Evolutionary conservation across 345 rosid genomes (phyloP).

Genomic region (Hibiscus tridactylites): DNA sequence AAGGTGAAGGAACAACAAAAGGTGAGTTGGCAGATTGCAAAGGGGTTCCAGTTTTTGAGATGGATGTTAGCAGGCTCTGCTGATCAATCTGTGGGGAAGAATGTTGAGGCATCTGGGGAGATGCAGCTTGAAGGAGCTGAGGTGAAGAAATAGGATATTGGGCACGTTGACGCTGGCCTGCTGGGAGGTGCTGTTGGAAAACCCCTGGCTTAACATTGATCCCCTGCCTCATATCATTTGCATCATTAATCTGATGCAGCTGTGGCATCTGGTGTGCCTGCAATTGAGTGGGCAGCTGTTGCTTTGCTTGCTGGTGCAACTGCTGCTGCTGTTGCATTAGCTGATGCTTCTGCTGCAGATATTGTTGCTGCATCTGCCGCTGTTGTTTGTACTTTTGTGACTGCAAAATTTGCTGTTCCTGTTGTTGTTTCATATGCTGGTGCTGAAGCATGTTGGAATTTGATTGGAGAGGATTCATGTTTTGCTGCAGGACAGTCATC

Average conservation of each 20-base stretch:
- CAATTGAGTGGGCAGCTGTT: constrained; percentile 56
- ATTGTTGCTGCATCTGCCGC: constrained; percentile 55
- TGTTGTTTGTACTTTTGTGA: constrained; percentile 58
- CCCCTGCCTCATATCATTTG: constrained; percentile 62
- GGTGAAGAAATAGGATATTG: constrained; percentile 71
- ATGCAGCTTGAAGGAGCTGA: constrained; percentile 61
- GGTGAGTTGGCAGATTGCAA: constrained; percentile 80
- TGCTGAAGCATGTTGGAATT: constrained; percentile 69
- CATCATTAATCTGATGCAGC: constrained; percentile 64
- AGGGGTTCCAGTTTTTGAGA: constrained; percentile 70
- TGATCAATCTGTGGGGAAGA: constrained; percentile 95
- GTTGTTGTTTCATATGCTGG: constrained; percentile 67
- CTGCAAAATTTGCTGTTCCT: constrained; percentile 49
- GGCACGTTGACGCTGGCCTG: constrained; percentile 50
- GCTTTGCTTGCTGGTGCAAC: constrained; percentile 55
- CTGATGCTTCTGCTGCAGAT: constrained; percentile 43
- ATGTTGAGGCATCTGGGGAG: constrained; percentile 77
- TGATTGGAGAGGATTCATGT: constrained; percentile 53
- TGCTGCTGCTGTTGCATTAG: constrained; percentile 35
- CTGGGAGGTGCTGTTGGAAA: constrained; percentile 60
- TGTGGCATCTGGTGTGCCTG: constrained; percentile 58
- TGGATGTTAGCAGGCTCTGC: constrained; percentile 48
- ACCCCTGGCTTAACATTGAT: constrained; percentile 59
- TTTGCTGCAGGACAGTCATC: constrained; percentile 48
- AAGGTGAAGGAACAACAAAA: constrained; percentile 75